phyloP scores from a whole-genome alignment of 2,329 filamentous ascomycete species.

The Claviceps cyperi region DNA sequence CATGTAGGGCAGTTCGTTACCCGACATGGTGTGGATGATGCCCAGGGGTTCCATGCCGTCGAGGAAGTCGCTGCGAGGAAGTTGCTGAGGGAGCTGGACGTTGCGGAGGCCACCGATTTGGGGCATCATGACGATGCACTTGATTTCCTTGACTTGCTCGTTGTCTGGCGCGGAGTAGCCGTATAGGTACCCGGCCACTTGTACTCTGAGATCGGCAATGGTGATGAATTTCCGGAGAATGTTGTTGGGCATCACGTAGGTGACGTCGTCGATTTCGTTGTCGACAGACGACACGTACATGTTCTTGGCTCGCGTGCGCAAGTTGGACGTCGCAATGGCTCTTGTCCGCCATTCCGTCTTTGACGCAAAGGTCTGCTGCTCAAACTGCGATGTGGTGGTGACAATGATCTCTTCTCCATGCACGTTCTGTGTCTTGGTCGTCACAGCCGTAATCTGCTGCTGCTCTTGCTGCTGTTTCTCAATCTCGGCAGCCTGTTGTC shows the following conservation, averaged over 20 bases:
- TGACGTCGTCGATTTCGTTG: slow-evolving; percentile 77
- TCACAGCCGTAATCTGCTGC: slow-evolving; percentile 89
- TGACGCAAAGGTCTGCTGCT: slow-evolving; percentile 93
- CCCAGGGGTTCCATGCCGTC: slow-evolving; percentile 78
- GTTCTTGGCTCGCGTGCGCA: slow-evolving; percentile 89
- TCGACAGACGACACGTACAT: slow-evolving; percentile 97
- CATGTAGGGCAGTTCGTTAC: slow-evolving; percentile 95
- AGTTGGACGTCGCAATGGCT: slow-evolving; percentile 89
- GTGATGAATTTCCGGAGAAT: slow-evolving; percentile 96
- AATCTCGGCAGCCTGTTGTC: slow-evolving; percentile 95
- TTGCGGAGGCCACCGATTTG: slow-evolving; percentile 90
- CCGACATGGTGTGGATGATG: slow-evolving; percentile 87
- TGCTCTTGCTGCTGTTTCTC: slow-evolving; percentile 98
- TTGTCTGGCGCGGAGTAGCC: slow-evolving; percentile 87
- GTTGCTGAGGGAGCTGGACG: slow-evolving; percentile 75
- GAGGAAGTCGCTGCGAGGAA: slow-evolving; percentile 87
- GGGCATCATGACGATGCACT: slow-evolving; percentile 92
- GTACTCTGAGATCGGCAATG: slow-evolving; percentile 87
- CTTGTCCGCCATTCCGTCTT: slow-evolving; percentile 98
- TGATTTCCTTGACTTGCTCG: slow-evolving; percentile 91
- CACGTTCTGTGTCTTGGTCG: slow-evolving; percentile 94
- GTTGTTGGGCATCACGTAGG: slow-evolving; percentile 99
- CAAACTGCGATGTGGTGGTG: slow-evolving; percentile 93
- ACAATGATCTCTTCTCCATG: slow-evolving; percentile 97
- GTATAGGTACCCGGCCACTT: slow-evolving; percentile 92